These are phyloP conservation scores for Diplotaxis tenuifolia DNA, from an alignment of 345 rosid species.

Conservation along the genomic window DNA sequence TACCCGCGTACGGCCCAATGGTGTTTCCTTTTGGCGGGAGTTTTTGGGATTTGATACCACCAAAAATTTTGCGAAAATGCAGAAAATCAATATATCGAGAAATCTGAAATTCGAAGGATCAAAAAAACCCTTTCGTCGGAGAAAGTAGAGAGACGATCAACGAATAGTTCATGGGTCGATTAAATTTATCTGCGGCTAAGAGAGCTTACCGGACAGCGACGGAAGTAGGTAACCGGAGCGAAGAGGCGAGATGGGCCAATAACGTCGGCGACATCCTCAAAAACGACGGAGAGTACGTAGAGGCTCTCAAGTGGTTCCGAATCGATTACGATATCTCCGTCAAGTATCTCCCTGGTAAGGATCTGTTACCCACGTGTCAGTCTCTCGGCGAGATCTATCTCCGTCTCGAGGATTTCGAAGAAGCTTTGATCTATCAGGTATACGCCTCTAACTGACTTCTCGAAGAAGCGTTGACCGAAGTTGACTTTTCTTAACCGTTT, in stretches of 20 bases:
- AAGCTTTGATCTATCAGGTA: slow-evolving; percentile 83
- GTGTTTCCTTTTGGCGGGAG: slow-evolving; percentile 42
- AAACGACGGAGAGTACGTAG: slow-evolving; percentile 84
- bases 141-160: neutral
- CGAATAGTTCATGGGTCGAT: slow-evolving; percentile 47
- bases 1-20: neutral
- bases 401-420: slow-evolving; percentile 58
- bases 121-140: neutral
- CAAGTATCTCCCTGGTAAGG: slow-evolving; percentile 65
- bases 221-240: slow-evolving; percentile 71
- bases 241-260: slow-evolving; percentile 97
- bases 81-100: neutral
- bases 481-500: neutral
- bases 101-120: slow-evolving; percentile 17
- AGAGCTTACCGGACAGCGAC: slow-evolving; percentile 56
- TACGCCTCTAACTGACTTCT: neutral
- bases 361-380: slow-evolving; percentile 82
- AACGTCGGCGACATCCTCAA: slow-evolving; percentile 72
- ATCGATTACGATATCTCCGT: slow-evolving; percentile 70
- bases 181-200: slow-evolving; percentile 57
- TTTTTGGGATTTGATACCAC: slow-evolving; percentile 18
- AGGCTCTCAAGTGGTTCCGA: slow-evolving; percentile 82
- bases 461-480: neutral
- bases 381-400: slow-evolving; percentile 84
- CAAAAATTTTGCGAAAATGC: neutral